Conservation (phyloP, 805 yeast species). For the Grigorovia humatica region DNA sequence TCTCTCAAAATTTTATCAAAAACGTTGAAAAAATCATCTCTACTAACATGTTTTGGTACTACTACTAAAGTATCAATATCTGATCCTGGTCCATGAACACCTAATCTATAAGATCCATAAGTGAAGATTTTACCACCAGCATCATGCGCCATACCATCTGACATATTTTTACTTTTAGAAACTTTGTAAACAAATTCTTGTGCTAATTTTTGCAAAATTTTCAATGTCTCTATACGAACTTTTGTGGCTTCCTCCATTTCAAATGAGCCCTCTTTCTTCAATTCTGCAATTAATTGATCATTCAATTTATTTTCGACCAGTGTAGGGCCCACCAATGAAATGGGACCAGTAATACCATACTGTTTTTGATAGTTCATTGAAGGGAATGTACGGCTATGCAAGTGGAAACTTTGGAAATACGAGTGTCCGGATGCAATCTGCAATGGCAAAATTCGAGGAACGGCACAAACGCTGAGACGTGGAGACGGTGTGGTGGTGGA, state of each 20-base stretch:
- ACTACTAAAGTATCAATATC: slow-evolving; percentile 97
- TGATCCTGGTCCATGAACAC: slow-evolving; percentile 96
- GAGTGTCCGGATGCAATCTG: too few relatives aligned
- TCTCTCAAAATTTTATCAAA: slow-evolving; percentile 59
- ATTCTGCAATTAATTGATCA: slow-evolving; percentile 64
- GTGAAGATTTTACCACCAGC: slow-evolving; percentile 98
- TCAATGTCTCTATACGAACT: slow-evolving; percentile 67
- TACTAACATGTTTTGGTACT: slow-evolving; percentile 87
- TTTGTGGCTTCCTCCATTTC: slow-evolving; percentile 79
- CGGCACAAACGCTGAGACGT: too few relatives aligned
- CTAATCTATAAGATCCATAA: slow-evolving; percentile 86
- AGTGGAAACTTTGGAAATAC: too few relatives aligned
- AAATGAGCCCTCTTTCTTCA: slow-evolving; percentile 77
- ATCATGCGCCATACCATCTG: slow-evolving; percentile 94
- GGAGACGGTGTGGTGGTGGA: too few relatives aligned
- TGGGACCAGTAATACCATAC: slow-evolving; percentile 43
- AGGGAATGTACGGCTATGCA: too few relatives aligned
- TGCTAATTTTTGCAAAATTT: slow-evolving; percentile 58
- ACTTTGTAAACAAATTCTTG: slow-evolving; percentile 78
- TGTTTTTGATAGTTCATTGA: slow-evolving; percentile 26
- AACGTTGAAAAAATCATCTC: slow-evolving; percentile 81
- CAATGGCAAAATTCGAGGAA: too few relatives aligned
- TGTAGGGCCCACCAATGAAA: slow-evolving; percentile 77
- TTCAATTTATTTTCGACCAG: slow-evolving; percentile 68
- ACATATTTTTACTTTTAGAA: slow-evolving; percentile 76